Percentiles rank a stretch among this genome's conserved stretches.
Conservation (phyloP, 805 yeast species). For the Spathaspora sp. region DNA sequence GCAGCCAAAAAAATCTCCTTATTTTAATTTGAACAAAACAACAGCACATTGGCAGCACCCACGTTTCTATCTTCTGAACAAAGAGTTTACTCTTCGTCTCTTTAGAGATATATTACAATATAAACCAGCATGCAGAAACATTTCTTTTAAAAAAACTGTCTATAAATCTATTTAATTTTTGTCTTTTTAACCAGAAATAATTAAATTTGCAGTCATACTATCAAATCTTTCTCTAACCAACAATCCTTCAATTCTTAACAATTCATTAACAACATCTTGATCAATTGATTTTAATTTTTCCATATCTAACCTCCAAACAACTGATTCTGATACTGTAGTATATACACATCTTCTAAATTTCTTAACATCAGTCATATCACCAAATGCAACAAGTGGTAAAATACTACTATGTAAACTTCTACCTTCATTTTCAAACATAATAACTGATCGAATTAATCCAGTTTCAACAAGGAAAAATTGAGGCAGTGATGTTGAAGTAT, state of each 20-base stretch:
- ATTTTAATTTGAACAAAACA: too few relatives aligned
- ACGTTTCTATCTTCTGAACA: too few relatives aligned
- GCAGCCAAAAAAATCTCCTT: too few relatives aligned
- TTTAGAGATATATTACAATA: too few relatives aligned
- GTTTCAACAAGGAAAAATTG: constrained; percentile 55
- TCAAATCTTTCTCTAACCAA: constrained; percentile 70
- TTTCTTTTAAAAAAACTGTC: too few relatives aligned
- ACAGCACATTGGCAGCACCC: too few relatives aligned
- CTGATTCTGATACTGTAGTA: constrained; percentile 56
- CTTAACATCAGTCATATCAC: constrained; percentile 32
- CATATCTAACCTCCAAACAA: constrained; percentile 64
- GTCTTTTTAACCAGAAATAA: constrained; percentile 52
- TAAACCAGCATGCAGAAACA: too few relatives aligned
- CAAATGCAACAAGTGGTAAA: constrained; percentile 73
- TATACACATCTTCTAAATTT: constrained; percentile 44
- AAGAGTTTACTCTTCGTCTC: too few relatives aligned
- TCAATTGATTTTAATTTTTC: constrained; percentile 48
- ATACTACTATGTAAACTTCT: constrained; percentile 41
- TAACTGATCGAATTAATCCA: constrained; percentile 36
- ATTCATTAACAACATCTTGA: constrained; percentile 55
- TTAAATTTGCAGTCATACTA: constrained; percentile 70
- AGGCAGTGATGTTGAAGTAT: constrained; percentile 43
- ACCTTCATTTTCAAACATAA: constrained; percentile 35
- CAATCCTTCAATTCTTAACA: constrained; percentile 56
- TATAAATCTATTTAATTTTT: neutral